phyloP scores from a whole-genome alignment of 2,329 filamentous ascomycete species.

The Eurotiales sp. region DNA sequence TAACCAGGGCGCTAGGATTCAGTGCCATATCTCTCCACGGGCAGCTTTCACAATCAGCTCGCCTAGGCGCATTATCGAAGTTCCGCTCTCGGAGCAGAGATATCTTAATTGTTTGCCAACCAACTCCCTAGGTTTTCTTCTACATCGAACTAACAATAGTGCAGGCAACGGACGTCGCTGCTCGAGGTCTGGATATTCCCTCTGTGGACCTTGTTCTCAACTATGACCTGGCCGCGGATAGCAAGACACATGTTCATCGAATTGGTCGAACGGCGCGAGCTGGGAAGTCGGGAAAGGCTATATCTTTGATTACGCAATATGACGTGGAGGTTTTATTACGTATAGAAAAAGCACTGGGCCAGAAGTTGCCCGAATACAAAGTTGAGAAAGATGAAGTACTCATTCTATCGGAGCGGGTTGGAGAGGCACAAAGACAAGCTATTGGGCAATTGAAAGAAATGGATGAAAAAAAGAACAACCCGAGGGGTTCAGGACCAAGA shows the following conservation, averaged over 20 bases:
- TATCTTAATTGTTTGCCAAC: conserved; percentile 71
- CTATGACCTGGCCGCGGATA: conserved; percentile 77
- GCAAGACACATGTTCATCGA: conserved; percentile 86
- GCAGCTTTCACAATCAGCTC: conserved; percentile 80
- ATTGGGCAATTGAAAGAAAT: conserved; percentile 77
- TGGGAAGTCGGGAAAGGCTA: conserved; percentile 75
- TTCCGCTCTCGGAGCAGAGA: conserved; percentile 77
- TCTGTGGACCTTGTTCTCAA: conserved; percentile 87
- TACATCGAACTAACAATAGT: too few relatives aligned
- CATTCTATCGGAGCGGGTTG: conserved; percentile 71
- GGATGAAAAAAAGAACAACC: conserved; percentile 62
- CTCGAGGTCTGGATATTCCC: conserved; percentile 87
- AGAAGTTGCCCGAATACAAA: conserved; percentile 66
- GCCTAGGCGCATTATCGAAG: conserved; percentile 83
- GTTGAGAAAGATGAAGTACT: conserved; percentile 79
- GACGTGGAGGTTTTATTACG: conserved; percentile 75
- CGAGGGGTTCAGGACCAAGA: conserved; percentile 52
- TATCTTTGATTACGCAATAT: conserved; percentile 82
- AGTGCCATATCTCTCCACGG: conserved; percentile 90
- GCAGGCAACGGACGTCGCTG: conserved; percentile 93
- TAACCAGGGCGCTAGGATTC: conserved; percentile 81
- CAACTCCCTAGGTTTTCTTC: too few relatives aligned
- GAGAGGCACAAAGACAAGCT: conserved; percentile 78
- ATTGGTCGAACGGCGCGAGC: conserved; percentile 86
- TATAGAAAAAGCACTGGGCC: conserved; percentile 78